Base-by-base conservation (phyloP, 1,284 basidiomycete genomes). In the Rhodotorula sp. region DNA sequence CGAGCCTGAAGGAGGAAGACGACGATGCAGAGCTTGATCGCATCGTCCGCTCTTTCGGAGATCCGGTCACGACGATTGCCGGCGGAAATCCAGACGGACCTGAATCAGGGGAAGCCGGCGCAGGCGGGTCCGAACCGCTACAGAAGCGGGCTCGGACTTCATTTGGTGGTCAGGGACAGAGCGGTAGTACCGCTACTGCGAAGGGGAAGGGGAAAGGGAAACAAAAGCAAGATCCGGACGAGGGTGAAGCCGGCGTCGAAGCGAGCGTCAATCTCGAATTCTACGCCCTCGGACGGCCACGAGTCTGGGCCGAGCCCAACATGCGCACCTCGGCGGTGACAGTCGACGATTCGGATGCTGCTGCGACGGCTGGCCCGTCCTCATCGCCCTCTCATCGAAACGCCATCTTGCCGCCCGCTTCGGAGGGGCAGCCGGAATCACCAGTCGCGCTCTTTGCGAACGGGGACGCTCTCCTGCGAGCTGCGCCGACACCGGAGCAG, bases 241-340 rank as follows among this genome's bases (percentile, higher is more conserved):
- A 69, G 51, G 59, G 63, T 31, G 69, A 65, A 39, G 59, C 58
- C 2, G 64, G 65, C 14, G 74, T 76, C 26, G 69, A 76, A 49
- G 72, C 74, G 3, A 64, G 64, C n/a, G 70, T 76, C 39, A 60
- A 65, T 39, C 65, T 76, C 56, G 74, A 76, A 57, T 76, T 73
- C 54, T 62, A 68, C 46, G 62, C 74, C 0, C 60, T 76, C 26
- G 74, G 74, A 0, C 61, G 74, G 3, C 69, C 74, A 5, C 39
- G 73, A 2, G 58, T 58, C 16, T 66, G 69, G 49, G 52, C 68
- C 16, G 68, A 65, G 56, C 58, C 66, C 58, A 63, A 69, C 43
- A 14, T 64, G 21, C 43, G 67, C n/a, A 29, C 58, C 1, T 26
- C 29, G 3, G 43, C 7, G 3, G 7, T 10, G 34, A 20, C 51